phyloP scores from a whole-genome alignment of 2,329 filamentous ascomycete genomes.

The Xylariomycetidae sp. region DNA sequence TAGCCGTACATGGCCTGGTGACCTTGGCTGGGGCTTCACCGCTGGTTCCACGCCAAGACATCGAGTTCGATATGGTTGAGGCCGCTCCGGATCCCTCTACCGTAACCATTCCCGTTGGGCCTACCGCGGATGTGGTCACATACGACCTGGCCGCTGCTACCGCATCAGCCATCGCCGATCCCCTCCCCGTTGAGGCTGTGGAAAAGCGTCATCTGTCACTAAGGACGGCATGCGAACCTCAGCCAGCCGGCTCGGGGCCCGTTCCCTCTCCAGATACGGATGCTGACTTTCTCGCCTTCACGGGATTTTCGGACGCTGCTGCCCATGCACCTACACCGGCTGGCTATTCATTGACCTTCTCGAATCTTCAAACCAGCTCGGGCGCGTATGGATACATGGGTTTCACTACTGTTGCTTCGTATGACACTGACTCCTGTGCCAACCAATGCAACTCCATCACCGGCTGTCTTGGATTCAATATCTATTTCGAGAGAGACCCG shows the following conservation, averaged over 20 bases:
- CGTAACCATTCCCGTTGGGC: slow-evolving; percentile 23
- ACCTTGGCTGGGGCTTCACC: slow-evolving; percentile 13
- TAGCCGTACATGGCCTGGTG: slow-evolving; percentile 14
- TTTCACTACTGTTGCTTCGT: slow-evolving; percentile 16
- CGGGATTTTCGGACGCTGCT: slow-evolving; percentile 16
- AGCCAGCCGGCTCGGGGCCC: slow-evolving; percentile 25
- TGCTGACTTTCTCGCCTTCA: slow-evolving; percentile 22
- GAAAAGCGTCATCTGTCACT: slow-evolving; percentile 7
- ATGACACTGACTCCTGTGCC: slow-evolving; percentile 19
- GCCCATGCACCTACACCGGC: slow-evolving; percentile 20
- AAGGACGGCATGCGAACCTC: slow-evolving; percentile 15
- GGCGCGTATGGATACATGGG: slow-evolving; percentile 27
- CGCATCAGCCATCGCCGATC: slow-evolving; percentile 14
- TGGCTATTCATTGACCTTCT: slow-evolving; percentile 29
- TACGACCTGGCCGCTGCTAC: slow-evolving; percentile 25
- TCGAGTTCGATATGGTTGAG: slow-evolving; percentile 30
- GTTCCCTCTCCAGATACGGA: slow-evolving; percentile 26
- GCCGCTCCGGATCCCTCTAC: slow-evolving; percentile 24
- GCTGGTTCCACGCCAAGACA: slow-evolving; percentile 24
- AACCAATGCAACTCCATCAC: slow-evolving; percentile 16
- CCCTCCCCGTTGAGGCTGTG: slow-evolving; percentile 14
- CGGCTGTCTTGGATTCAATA: slow-evolving; percentile 23
- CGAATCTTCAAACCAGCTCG: slow-evolving; percentile 23
- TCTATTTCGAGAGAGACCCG: slow-evolving; percentile 26
- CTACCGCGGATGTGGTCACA: slow-evolving; percentile 20